Conservation (phyloP, 2,329 filamentous ascomycete species). For the Mollisia scopiformis region DNA sequence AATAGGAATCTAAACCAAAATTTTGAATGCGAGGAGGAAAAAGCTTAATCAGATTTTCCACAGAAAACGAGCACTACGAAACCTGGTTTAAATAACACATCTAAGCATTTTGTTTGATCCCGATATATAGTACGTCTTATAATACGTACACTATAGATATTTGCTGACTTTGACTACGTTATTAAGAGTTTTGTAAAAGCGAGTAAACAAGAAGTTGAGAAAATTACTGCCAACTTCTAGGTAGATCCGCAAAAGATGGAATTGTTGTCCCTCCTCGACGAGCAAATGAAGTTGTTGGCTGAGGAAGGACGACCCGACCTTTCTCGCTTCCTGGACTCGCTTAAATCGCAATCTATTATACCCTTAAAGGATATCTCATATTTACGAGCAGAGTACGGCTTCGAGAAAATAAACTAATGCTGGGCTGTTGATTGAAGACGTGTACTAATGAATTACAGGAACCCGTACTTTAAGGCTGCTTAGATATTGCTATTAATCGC, state of each 20-base stretch:
- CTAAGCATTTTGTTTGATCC: conserved; percentile 21
- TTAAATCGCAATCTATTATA: conserved; percentile 24
- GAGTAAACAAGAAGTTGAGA: conserved; percentile 19
- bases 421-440: conserved; percentile 7
- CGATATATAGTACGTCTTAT: conserved; percentile 20
- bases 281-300: conserved; percentile 25
- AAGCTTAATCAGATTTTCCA: conserved; percentile 18
- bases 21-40: conserved; percentile 15
- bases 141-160: conserved; percentile 8
- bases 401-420: conserved; percentile 19
- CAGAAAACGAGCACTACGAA: conserved; percentile 18
- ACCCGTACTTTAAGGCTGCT: conserved; percentile 16
- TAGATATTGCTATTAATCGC: conserved; percentile 15
- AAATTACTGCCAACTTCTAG: conserved; percentile 15
- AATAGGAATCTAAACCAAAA: conserved; percentile 14
- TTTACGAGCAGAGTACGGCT: conserved; percentile 20
- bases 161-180: conserved; percentile 15
- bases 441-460: conserved; percentile 22
- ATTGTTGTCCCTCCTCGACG: conserved; percentile 26
- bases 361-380: conserved; percentile 16
- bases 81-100: conserved; percentile 14
- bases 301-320: conserved; percentile 23
- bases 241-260: conserved; percentile 26
- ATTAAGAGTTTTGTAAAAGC: conserved; percentile 19
- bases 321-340: conserved; percentile 17